Base-by-base conservation (phyloP, 176 grass and related monocot species). In the Calamus simplicifolius region DNA sequence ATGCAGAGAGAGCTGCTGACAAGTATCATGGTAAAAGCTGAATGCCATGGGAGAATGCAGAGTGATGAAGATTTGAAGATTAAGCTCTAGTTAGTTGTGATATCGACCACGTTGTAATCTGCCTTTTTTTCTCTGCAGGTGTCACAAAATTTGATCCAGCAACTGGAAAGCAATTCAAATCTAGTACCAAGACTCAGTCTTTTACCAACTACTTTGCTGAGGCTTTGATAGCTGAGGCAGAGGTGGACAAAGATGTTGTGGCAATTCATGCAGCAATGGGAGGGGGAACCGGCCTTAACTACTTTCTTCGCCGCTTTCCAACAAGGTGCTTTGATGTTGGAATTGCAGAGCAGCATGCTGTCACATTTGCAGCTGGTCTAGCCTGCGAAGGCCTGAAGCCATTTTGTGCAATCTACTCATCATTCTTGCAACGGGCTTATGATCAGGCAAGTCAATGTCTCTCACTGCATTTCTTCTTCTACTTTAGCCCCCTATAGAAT, bases 261-360 rank as follows among this genome's bases (percentile, higher is more conserved):
- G 81, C 93, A 14, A 98, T 98, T 68, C 93, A 98, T 64, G 93
- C 93, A 0, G 93, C 93, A 43, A 98, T 98, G 93, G 93, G 93
- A 3, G 93, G 93, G 49, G 93, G 93, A 71, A 98, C 93, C 8
- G 93, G 93, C 16, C 87, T 98, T 27, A 98, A 98, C 69, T 83
- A 98, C 73, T 98, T 98, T 72, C 84, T 85, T 29, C 93, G 93
- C 29, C 93, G 87, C 27, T 98, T 98, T 84, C 93, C 93, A 4
- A 79, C 56, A 38, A 72, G 87, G 19, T 98, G 93, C 70, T 98
- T 98, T 31, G 93, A 98, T 67, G 93, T 98, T 4, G 93, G 93
- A 26, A 98, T 98, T 63, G 93, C 93, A 5, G 93, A 98, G 78
- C 93, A 98, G 71, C 93, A 98, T 70, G 93, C 87, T 26, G 93